Evolutionary conservation across 2,329 filamentous ascomycete species (phyloP).

Genomic region (Monilinia aucupariae): DNA sequence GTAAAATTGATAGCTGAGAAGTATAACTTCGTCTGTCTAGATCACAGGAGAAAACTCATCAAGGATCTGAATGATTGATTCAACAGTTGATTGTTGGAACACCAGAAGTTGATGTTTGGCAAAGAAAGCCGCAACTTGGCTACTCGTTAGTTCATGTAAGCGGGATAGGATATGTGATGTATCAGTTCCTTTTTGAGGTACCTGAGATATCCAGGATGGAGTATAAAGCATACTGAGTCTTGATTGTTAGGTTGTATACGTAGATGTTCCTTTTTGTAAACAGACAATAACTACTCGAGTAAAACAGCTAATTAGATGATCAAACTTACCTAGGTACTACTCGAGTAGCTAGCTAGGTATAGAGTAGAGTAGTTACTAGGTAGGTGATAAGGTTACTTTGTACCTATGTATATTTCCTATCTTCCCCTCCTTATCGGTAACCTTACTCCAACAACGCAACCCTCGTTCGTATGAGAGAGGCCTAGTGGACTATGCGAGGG

Average conservation of each 20-base stretch:
- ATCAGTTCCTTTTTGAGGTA: background rate
- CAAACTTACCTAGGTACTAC: background rate
- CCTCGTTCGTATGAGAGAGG: too few species aligned
- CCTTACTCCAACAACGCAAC: too few species aligned
- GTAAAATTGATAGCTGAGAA: slow-evolving; percentile 6
- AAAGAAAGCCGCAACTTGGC: slow-evolving; percentile 14
- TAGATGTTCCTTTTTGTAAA: too few species aligned
- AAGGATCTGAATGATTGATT: background rate
- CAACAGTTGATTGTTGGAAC: background rate
- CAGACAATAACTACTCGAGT: too few species aligned
- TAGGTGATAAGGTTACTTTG: too few species aligned
- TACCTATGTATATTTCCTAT: background rate
- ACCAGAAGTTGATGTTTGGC: slow-evolving; percentile 6
- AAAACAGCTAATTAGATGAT: too few species aligned
- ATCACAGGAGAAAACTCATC: background rate
- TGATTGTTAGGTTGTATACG: too few species aligned
- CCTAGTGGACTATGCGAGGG: too few species aligned
- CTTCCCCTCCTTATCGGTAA: background rate
- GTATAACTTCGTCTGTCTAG: slow-evolving; percentile 10
- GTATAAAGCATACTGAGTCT: too few species aligned
- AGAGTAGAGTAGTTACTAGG: too few species aligned
- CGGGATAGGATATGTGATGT: background rate
- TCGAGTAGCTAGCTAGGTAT: background rate
- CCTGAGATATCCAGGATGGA: background rate
- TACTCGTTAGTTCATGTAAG: slow-evolving; percentile 9